These are phyloP conservation scores for Haplosporangium gracile DNA, from an alignment of 192 early-diverging fungal genomes.

Conservation along the genomic window DNA sequence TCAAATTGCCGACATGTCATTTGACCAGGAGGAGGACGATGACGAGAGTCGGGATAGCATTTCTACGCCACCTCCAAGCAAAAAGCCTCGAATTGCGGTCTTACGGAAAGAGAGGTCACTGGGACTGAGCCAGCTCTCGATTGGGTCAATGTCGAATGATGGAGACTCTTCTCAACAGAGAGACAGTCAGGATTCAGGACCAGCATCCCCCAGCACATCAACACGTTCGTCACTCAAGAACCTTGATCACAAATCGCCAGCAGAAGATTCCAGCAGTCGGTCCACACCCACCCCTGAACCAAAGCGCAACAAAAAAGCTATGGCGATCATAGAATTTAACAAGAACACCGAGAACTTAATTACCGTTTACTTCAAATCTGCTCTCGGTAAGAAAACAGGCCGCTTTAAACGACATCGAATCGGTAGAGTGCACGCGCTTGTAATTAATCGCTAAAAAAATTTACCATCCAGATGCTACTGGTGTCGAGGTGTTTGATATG, in stretches of 20 bases:
- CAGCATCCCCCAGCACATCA: not conserved
- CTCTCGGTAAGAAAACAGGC: constrained; percentile 26
- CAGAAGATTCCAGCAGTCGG: not conserved
- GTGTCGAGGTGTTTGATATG: constrained; percentile 47
- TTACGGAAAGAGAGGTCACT: not conserved
- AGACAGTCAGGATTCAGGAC: not conserved
- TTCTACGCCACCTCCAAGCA: not conserved
- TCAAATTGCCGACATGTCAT: not conserved
- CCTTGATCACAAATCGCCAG: not conserved
- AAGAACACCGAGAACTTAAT: constrained; percentile 46
- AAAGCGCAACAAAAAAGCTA: not conserved
- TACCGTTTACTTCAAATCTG: constrained; percentile 38
- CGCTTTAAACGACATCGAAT: not conserved
- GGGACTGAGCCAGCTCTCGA: not conserved
- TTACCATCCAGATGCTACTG: constrained; percentile 27
- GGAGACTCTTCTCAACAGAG: not conserved
- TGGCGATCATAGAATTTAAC: constrained; percentile 32
- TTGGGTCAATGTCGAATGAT: not conserved
- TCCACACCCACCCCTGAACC: not conserved
- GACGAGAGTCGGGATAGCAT: not conserved
- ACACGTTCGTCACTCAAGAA: not conserved
- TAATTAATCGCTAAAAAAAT: not conserved
- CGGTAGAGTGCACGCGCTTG: not conserved
- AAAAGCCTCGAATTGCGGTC: not conserved
- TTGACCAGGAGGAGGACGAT: not conserved